A percentile compares a stretch with the other conserved stretches of the same genome.
phyloP scores from a whole-genome alignment of 305 asterid species.

The Fraxinus angustifolia region DNA sequence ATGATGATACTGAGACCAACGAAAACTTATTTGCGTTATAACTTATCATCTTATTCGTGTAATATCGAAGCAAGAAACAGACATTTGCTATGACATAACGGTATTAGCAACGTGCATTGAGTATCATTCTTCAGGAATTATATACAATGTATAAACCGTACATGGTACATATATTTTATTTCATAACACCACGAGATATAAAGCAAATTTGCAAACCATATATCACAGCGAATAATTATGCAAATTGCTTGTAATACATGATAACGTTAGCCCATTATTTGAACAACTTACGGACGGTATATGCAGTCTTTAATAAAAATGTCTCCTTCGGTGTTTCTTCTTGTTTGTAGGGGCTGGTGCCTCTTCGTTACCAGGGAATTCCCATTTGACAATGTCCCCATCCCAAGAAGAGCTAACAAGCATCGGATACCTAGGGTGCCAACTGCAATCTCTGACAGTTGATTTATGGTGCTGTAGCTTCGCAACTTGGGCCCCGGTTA shows the following conservation, averaged over 20 bases:
- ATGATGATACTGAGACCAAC: neutral
- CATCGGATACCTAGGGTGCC: slow-evolving; percentile 82
- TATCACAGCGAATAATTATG: neutral
- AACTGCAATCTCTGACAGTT: slow-evolving; percentile 78
- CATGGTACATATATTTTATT: neutral
- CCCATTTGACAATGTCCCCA: slow-evolving; percentile 79
- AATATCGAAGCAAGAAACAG: neutral
- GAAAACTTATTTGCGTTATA: neutral
- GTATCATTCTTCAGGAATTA: neutral
- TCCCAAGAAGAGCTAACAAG: slow-evolving; percentile 92
- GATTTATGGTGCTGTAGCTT: slow-evolving; percentile 65
- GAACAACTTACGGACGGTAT: neutral
- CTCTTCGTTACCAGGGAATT: slow-evolving; percentile 51
- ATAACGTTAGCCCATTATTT: neutral
- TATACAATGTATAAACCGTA: neutral
- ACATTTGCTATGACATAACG: neutral
- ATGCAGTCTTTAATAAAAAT: slow-evolving; percentile 19
- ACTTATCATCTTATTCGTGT: neutral
- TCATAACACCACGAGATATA: neutral
- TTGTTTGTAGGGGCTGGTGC: slow-evolving; percentile 32
- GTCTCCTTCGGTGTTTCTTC: slow-evolving; percentile 33
- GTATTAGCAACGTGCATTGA: neutral
- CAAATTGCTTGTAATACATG: neutral
- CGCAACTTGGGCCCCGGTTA: slow-evolving; percentile 61
- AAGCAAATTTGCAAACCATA: neutral